Evolutionary conservation across 768 basidiomycete species (phyloP), one percentile per base, ranked within the genome.

Genomic region (Termitomyces sp.): DNA sequence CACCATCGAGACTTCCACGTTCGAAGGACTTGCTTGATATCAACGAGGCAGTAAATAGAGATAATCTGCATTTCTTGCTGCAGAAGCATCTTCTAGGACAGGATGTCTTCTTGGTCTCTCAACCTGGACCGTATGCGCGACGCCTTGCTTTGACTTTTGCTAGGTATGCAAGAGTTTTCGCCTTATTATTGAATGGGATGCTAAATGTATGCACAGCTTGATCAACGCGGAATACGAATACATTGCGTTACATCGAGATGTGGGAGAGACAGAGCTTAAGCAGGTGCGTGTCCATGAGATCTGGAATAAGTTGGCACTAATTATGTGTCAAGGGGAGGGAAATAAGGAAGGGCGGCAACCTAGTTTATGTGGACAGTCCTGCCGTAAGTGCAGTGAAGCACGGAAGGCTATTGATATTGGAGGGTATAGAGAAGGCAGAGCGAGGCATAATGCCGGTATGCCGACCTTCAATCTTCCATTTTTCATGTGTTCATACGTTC

Each of bases 391-490:
- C 85, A 5, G 84, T 81, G 21, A 87, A 85, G 62, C 72, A 81
- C 60, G 85, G 85, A 7, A 77, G 84, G 1, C 63, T 87, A 24
- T 72, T 87, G 24, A 84, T 87, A 47, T 66, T 86, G 45, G 85
- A 87, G 63, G 85, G 85, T 19, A 81, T 86, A 64, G 85, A 87
- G 65, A 86, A 85, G 66, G 84, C 84, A 6, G 84, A 86, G 60
- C 76, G 85, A 22, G 85, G 85, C 28, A 87, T 86, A 26, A 85
- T 85, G 84, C 85, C 85, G 15, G 82, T 83, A 63, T 30, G 79
- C 69, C 2, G 19, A 34, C 44, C 10, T n/a, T 42, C 15, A 44
- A 5, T 52, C 8, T 46, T n/a, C 6, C 44, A 12, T 14, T 11
- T 3, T 35, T 37, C n/a, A 21, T 35, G 34, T 12, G 17, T 45